These are phyloP conservation scores for Didymella pomorum DNA, from an alignment of 2,329 filamentous ascomycete species.

Conservation along the genomic window DNA sequence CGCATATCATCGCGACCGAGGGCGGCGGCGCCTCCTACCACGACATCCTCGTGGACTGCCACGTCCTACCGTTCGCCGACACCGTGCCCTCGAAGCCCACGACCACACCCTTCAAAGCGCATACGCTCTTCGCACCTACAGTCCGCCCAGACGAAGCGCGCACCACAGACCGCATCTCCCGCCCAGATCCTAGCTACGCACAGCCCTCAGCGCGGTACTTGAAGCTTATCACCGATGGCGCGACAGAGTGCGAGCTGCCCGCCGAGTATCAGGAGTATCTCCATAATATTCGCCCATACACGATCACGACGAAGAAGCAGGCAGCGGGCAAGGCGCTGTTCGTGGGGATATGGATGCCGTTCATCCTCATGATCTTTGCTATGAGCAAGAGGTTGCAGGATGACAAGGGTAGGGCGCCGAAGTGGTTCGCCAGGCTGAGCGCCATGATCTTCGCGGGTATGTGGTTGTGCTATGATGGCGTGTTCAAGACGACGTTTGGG, in stretches of 20 bases:
- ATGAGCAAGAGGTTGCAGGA: slow-evolving; percentile 64
- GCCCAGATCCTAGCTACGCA: slow-evolving; percentile 74
- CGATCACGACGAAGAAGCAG: slow-evolving; percentile 72
- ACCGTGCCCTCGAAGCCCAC: slow-evolving; percentile 70
- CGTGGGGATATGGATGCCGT: slow-evolving; percentile 65
- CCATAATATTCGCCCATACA: slow-evolving; percentile 72
- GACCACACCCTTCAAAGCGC: slow-evolving; percentile 75
- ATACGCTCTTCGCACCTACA: slow-evolving; percentile 79
- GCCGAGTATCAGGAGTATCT: slow-evolving; percentile 80
- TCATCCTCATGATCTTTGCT: slow-evolving; percentile 63
- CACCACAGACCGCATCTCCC: slow-evolving; percentile 56
- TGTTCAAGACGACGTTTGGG: slow-evolving; percentile 75
- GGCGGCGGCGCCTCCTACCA: slow-evolving; percentile 86
- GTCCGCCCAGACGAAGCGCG: slow-evolving; percentile 27
- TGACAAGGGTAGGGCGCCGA: slow-evolving; percentile 71
- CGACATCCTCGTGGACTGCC: slow-evolving; percentile 81
- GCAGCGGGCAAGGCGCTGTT: slow-evolving; percentile 70
- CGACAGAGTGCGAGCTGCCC: slow-evolving; percentile 80
- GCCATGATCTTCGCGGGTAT: slow-evolving; percentile 63
- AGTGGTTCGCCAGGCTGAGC: slow-evolving; percentile 67
- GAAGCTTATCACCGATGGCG: slow-evolving; percentile 79
- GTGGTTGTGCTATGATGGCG: slow-evolving; percentile 71
- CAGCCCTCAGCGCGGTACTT: slow-evolving; percentile 87
- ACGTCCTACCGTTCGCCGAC: slow-evolving; percentile 67
- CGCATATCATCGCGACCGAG: slow-evolving; percentile 87